Evolutionary conservation across 2,329 filamentous ascomycete genomes (phyloP), one percentile per base, ranked within the genome.

Genomic region (Talaromyces sp.): DNA sequence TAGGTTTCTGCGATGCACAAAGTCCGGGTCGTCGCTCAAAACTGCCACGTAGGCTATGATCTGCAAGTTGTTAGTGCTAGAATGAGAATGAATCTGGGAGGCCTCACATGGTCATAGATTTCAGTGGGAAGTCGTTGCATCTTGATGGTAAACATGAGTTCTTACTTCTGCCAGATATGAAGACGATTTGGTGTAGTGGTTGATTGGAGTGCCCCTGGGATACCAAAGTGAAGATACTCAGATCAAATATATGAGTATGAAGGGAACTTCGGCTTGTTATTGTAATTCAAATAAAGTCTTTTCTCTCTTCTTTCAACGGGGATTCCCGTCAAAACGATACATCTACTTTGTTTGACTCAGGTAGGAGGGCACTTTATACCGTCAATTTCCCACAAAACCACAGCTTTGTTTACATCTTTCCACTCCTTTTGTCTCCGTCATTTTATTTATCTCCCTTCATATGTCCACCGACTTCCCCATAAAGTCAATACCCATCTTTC

Each of bases 81-180:
- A 3, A 19, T 39, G 27, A 27, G 41, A 19, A 13, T 9, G 35
- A 13, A 16, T 27, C 27, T 50, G 31, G 31, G 16, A 43, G 3
- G 52, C 14, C 60, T 41, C 48, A 62, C 60, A 10, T 14, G 31
- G 19, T 62, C 60, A 8, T 50, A 11, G 1, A 62, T 33, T n/a
- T 54, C 47, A 9, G 13, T 52, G 16, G 60, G 47, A 19, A 62
- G 47, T 39, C 14, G 45, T 6, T 62, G 31, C 59, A 62, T 62
- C 7, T 61, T 52, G 45, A 52, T 27, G 24, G 9, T 10, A 8
- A n/a, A 19, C 6, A 27, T 1, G 27, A 6, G 1, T 27, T 27
- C 1, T 27, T 27, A 27, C 27, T 5, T 5, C 27, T 27, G 27
- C 27, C 27, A 27, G 6, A 27, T 27, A 27, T 27, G 27, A 4